Conservation (phyloP, 1,284 basidiomycete species). For the Vanrija humicola region DNA sequence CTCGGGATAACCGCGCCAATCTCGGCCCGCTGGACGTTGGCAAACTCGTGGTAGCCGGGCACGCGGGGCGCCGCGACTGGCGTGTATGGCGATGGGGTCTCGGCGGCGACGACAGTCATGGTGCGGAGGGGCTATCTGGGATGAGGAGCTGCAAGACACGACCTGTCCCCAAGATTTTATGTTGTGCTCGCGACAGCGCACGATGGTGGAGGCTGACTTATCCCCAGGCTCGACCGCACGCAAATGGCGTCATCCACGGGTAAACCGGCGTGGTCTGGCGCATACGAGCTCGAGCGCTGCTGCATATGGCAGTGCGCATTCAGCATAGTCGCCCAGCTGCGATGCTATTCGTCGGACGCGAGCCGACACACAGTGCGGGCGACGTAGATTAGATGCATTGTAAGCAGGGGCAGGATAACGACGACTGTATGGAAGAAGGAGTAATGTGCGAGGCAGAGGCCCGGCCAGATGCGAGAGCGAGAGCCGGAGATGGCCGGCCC, state of each 20-base stretch:
- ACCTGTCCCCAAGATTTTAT: background rate
- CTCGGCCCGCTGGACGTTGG: constrained; percentile 60
- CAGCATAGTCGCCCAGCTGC: too few species aligned
- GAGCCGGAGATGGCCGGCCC: too few species aligned
- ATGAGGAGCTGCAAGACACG: background rate
- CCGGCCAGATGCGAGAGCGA: too few species aligned
- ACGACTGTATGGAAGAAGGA: too few species aligned
- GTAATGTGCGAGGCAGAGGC: too few species aligned
- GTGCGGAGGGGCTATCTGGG: background rate
- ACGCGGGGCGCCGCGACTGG: constrained; percentile 15
- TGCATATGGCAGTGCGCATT: too few species aligned
- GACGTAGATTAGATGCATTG: too few species aligned
- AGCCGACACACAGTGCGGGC: too few species aligned
- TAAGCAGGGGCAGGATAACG: too few species aligned
- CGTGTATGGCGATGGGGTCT: background rate
- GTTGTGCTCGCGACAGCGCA: background rate
- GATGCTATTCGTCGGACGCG: too few species aligned
- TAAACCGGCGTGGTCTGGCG: background rate
- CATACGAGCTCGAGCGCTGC: too few species aligned
- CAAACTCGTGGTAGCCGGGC: constrained; percentile 26
- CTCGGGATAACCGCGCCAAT: constrained; percentile 53
- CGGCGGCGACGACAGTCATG: background rate
- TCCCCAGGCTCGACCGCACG: background rate
- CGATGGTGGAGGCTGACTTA: background rate
- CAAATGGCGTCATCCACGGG: background rate